A percentile compares a stretch with the other conserved stretches of the same genome.
Evolutionary conservation across 306 rosid species (phyloP).

Genomic region (Rosa lucieae): DNA sequence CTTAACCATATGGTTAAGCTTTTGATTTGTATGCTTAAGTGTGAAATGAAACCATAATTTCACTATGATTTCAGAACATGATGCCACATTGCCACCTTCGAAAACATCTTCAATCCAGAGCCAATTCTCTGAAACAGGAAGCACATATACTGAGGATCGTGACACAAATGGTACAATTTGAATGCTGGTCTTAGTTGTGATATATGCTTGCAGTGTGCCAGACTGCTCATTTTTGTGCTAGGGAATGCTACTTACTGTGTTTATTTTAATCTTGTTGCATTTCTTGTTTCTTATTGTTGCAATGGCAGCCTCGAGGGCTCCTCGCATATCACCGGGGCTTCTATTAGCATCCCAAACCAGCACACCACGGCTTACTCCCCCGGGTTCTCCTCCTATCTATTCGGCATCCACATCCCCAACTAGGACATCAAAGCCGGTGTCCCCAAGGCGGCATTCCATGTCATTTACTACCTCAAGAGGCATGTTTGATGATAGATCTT

Average conservation of each 20-base stretch:
- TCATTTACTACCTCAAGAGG: conserved; percentile 74
- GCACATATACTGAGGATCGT: conserved; percentile 47
- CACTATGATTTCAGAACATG: conserved; percentile 45
- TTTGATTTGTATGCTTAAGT: background rate
- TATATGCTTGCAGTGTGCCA: background rate
- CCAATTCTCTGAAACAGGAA: conserved; percentile 44
- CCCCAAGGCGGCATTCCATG: conserved; percentile 75
- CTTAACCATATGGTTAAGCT: background rate
- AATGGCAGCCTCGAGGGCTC: conserved; percentile 44
- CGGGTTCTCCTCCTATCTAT: conserved; percentile 67
- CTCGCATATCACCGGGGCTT: conserved; percentile 52
- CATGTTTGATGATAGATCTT: conserved; percentile 60
- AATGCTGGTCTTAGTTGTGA: background rate
- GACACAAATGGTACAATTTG: conserved; percentile 54
- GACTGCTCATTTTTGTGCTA: background rate
- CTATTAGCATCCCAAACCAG: conserved; percentile 71
- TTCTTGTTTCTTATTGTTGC: conserved; percentile 6
- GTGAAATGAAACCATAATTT: background rate
- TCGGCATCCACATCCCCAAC: conserved; percentile 82
- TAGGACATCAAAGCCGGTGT: conserved; percentile 68
- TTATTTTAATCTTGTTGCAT: background rate
- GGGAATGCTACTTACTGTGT: background rate
- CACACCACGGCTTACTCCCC: conserved; percentile 78
- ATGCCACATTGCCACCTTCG: conserved; percentile 47
- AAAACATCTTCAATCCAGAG: conserved; percentile 51